These are phyloP conservation scores for Hibiscus mutabilis DNA, from an alignment of 345 rosid genomes.

Conservation along the genomic window DNA sequence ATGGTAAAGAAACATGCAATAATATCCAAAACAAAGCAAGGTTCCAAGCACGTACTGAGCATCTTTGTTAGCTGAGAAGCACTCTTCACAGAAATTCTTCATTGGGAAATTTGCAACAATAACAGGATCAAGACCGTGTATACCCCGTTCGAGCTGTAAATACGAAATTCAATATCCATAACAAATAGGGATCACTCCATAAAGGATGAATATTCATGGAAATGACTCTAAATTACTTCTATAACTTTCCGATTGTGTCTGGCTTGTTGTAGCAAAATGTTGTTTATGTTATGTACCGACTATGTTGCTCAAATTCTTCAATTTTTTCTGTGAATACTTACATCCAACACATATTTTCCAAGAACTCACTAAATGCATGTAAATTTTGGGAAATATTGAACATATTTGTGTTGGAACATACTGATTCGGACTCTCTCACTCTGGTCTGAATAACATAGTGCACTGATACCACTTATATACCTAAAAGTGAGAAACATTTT, in stretches of 20 bases:
- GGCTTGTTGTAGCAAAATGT: neutral
- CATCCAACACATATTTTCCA: neutral
- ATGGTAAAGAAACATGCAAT: neutral
- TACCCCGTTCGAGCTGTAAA: slow-evolving; percentile 62
- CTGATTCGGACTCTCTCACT: neutral
- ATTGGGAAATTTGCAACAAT: slow-evolving; percentile 56
- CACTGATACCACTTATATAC: neutral
- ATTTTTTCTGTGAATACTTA: too few relatives aligned
- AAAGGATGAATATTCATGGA: neutral
- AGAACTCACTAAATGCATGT: neutral
- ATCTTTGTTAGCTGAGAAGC: slow-evolving; percentile 48
- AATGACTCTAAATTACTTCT: neutral
- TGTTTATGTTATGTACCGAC: neutral
- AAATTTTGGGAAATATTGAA: neutral
- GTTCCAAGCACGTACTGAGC: slow-evolving; percentile 46
- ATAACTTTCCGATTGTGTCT: neutral
- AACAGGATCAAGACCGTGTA: slow-evolving; percentile 60
- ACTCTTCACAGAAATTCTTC: slow-evolving; percentile 50
- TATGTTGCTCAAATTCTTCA: neutral
- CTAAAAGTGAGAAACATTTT: neutral
- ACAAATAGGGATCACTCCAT: neutral
- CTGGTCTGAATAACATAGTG: neutral
- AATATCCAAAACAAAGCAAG: neutral
- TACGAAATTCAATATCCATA: neutral
- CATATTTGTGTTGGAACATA: neutral